Evolutionary conservation across 257 asterid genomes (phyloP), one percentile per base, ranked within the genome.

Genomic region (Solanum stenotomum): DNA sequence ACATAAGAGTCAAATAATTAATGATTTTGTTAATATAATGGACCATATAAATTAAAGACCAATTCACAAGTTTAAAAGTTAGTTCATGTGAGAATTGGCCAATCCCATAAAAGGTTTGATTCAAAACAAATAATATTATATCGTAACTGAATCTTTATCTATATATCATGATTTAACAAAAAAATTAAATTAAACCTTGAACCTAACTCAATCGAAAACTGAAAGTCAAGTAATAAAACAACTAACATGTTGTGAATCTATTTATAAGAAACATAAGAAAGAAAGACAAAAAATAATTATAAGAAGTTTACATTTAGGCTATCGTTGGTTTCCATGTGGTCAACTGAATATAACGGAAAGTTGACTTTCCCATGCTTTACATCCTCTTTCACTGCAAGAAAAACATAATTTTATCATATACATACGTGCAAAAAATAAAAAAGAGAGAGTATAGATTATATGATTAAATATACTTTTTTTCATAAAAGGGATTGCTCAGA

Each of bases 291-390:
- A 52, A 16, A 18, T 52, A 18, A 18, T 52, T 52, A 59, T 12
- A 0, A 38, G 40, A 70, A 87, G 37, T 37, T 61, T 87, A 90
- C 90, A 65, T 74, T 49, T 13, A 90, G 27, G 25, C 84, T 81
- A 22, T 90, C 91, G 2, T 25, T n/a, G 25, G 33, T 61, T 85
- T 89, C 89, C 74, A 46, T 44, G 61, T 61, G 44, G 18, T 61
- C 89, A 82, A n/a, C 52, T 33, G 87, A 56, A 42, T 74, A 49
- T 16, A 27, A 82, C 16, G 14, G 37, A 40, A n/a, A 29, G 42
- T 65, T 82, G 11, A 23, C 52, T 65, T 85, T 63, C 13, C 11
- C 85, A 42, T 67, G 14, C 85, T 78, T 27, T 65, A n/a, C 40
- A 38, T 86, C 71, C 63, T 44, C 88, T 56, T 83, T 77, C 22